Percentiles rank a stretch among this genome's conserved stretches.
phyloP scores from a whole-genome alignment of 139 green algal species.

The Diplosphaera chodatii region DNA sequence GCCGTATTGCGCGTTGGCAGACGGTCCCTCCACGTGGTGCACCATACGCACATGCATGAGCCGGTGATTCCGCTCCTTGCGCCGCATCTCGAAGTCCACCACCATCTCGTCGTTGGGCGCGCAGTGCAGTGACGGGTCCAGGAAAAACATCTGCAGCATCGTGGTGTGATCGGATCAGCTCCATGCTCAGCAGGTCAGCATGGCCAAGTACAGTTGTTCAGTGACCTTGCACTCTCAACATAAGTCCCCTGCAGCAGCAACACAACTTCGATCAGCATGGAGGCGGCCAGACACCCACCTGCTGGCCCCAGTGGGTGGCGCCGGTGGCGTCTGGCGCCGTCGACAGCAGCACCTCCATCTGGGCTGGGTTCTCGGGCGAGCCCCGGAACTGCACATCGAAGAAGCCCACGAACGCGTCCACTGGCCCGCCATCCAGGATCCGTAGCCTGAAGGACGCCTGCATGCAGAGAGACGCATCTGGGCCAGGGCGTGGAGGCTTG shows the following conservation, averaged over 20 bases:
- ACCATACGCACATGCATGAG: constrained; percentile 62
- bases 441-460: no score
- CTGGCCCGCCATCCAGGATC: constrained; percentile 52
- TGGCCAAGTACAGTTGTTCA: no score
- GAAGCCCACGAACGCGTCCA: constrained; percentile 80
- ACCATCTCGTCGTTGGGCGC: constrained; percentile 45
- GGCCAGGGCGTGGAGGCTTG: no score
- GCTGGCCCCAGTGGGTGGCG: constrained; percentile 93
- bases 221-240: no score
- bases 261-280: no score
- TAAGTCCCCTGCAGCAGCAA: no score
- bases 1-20: background rate
- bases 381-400: constrained; percentile 86
- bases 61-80: constrained; percentile 77
- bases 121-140: constrained; percentile 71
- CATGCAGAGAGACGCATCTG: no score
- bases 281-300: constrained; percentile 12
- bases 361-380: constrained; percentile 53
- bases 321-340: constrained; percentile 82
- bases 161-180: no score
- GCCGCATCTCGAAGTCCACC: constrained; percentile 47
- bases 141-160: constrained; percentile 60
- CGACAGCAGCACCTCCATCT: constrained; percentile 59
- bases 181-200: no score
- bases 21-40: constrained; percentile 20